These are phyloP conservation scores for Ganoderma resinaceum DNA, from an alignment of 1,284 basidiomycete genomes.

Conservation along the genomic window DNA sequence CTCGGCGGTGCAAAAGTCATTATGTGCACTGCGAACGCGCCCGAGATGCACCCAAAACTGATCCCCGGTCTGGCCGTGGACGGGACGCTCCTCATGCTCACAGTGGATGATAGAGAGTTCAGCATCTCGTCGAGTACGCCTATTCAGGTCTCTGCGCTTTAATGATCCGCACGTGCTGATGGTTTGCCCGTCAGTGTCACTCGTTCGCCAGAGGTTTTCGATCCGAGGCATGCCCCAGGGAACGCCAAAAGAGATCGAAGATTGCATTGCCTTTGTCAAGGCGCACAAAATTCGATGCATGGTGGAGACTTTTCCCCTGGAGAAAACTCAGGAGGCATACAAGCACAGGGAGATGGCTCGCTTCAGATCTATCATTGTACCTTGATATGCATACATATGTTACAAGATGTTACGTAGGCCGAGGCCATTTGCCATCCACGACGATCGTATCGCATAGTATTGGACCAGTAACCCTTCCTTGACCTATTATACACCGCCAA, in stretches of 20 bases:
- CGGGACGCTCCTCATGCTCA: conserved; percentile 41
- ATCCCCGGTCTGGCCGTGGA: conserved; percentile 41
- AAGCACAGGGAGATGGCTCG: conserved; percentile 40
- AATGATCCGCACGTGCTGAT: background rate
- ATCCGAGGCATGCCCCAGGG: conserved; percentile 46
- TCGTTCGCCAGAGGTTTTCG: conserved; percentile 42
- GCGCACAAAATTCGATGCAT: conserved; percentile 41
- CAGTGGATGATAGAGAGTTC: conserved; percentile 16
- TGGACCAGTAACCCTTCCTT: background rate
- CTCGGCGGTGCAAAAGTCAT: conserved; percentile 46
- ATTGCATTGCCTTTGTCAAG: conserved; percentile 41
- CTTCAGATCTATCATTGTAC: conserved; percentile 42
- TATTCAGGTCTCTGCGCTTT: background rate
- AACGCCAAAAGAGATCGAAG: conserved; percentile 39
- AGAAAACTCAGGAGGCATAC: conserved; percentile 44
- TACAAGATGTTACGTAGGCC: background rate
- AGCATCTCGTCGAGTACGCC: conserved; percentile 19
- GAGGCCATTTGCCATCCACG: background rate
- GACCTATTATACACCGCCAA: background rate
- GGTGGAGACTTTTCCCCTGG: conserved; percentile 44
- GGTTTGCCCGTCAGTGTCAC: conserved; percentile 20
- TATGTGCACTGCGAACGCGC: conserved; percentile 44
- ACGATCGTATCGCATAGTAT: background rate
- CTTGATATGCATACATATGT: conserved; percentile 7
- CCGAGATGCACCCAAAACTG: conserved; percentile 39